Evolutionary conservation across 2,329 filamentous ascomycete species (phyloP), one percentile per base, ranked within the genome.

Genomic region (Talaromyces sp.): DNA sequence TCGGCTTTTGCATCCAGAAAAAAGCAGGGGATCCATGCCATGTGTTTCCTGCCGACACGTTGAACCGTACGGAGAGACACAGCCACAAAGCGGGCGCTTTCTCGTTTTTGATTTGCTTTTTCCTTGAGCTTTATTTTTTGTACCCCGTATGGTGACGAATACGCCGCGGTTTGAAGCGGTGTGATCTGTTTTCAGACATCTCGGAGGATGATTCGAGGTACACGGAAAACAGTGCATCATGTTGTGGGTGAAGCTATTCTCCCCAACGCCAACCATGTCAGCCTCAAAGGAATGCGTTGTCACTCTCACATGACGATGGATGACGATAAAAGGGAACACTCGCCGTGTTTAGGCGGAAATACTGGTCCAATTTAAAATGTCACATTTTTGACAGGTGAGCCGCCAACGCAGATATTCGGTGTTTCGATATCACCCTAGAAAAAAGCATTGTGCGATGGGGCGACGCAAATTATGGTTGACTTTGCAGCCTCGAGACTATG

Each of bases 1-100:
- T 56, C 52, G 52, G 52, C 52, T 39, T 33, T 39, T 37, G 6
- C 33, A 24, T 56, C 19, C 27, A 1, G 22, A 19, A 54, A 19
- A 24, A 37, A 2, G 31, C 33, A 56, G 33, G 37, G 56, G 56
- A 59, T 59, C 31, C 9, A 45, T 45, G 37, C 56, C 56, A 59
- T 59, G 56, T 59, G 56, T 59, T 59, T 59, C 37, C 56, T 59
- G 56, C 56, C 56, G 14, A 45, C 35, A 59, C 56, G 56, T 59
- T 59, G 37, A 14, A 22, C 31, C 31, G 10, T 22, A 54, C 31
- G 22, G 22, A 54, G 27, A 35, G 8, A 56, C 52, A 43, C 56
- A 59, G 56, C 56, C 56, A 59, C 56, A 45, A 45, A 43, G 31
- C 56, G 37, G 56, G 56, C 33, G 56, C 10, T 45, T 59, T 14